Conservation (phyloP, 352 stramenopile genomes). For the Globisporangium uncinulatum region DNA sequence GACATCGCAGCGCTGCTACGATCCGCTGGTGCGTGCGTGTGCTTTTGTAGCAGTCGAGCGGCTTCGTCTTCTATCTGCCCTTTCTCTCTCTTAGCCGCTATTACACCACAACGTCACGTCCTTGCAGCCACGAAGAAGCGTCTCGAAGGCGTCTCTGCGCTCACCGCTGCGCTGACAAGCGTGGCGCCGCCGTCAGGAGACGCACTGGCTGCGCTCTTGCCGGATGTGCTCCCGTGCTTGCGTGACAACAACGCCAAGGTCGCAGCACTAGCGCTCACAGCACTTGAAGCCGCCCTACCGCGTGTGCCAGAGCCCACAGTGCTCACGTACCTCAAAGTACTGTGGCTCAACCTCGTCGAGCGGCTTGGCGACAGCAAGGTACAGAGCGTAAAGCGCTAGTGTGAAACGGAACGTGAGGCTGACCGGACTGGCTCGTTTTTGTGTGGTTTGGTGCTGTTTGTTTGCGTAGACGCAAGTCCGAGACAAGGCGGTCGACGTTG, state of each 20-base stretch:
- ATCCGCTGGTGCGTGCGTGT: slow-evolving; percentile 35
- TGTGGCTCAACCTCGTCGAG: slow-evolving; percentile 69
- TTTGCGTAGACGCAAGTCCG: slow-evolving; percentile 32
- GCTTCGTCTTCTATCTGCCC: neutral
- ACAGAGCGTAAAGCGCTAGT: neutral
- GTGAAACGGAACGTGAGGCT: neutral
- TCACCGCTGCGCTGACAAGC: slow-evolving; percentile 27
- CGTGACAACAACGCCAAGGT: slow-evolving; percentile 85
- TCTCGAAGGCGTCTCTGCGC: slow-evolving; percentile 49
- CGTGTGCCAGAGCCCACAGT: slow-evolving; percentile 38
- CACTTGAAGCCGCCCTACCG: slow-evolving; percentile 46
- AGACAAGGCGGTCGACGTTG: slow-evolving; percentile 69
- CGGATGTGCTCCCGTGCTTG: slow-evolving; percentile 62
- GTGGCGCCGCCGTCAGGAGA: slow-evolving; percentile 19
- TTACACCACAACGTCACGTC: neutral
- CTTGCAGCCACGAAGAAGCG: slow-evolving; percentile 76
- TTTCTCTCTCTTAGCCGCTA: neutral
- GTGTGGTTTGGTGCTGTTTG: neutral
- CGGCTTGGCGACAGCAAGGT: slow-evolving; percentile 77
- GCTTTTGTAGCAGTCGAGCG: neutral
- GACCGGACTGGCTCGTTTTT: neutral
- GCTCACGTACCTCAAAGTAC: slow-evolving; percentile 46
- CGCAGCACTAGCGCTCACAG: slow-evolving; percentile 52
- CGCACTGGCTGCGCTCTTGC: slow-evolving; percentile 35
- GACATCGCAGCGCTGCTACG: slow-evolving; percentile 51